A percentile compares a stretch with the other conserved stretches of the same genome.
Conservation (phyloP, 208 protist species). For the Trichomonas vaginalis region DNA sequence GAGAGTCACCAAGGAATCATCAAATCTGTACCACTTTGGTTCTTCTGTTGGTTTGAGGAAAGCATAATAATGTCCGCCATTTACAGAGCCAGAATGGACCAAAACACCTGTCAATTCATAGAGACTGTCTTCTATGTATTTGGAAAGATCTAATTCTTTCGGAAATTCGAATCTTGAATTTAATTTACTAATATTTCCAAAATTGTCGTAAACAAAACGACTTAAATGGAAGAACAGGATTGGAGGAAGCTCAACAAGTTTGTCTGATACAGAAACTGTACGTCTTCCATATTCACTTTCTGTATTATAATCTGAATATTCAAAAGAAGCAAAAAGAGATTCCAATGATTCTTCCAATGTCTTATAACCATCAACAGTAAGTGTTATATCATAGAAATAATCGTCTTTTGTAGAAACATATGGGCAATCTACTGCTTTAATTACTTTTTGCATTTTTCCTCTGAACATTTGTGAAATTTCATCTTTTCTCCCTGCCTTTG, state of each 20-base stretch:
- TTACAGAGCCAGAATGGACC: not conserved
- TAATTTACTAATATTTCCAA: not conserved
- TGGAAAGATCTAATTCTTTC: not conserved
- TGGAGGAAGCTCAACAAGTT: not conserved
- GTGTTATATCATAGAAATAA: not conserved
- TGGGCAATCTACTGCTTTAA: not conserved
- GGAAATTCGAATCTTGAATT: conserved; percentile 9
- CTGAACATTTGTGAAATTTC: not conserved
- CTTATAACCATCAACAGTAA: not conserved
- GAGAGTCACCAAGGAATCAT: not conserved
- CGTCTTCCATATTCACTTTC: not conserved
- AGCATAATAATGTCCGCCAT: conserved; percentile 18
- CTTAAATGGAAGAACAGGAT: not conserved
- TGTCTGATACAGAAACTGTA: not conserved
- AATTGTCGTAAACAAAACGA: not conserved
- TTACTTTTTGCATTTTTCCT: not conserved
- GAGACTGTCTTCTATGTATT: conserved; percentile 3
- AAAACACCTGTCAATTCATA: conserved; percentile 7
- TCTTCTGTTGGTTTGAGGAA: not conserved
- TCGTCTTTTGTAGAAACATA: not conserved
- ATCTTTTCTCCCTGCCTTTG: not conserved
- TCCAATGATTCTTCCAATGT: not conserved
- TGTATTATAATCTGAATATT: not conserved
- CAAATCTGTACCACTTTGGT: not conserved
- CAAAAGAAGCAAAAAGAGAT: too few species aligned